These are phyloP conservation scores for Mycena vulgaris DNA, from an alignment of 768 basidiomycete species.

Conservation along the genomic window DNA sequence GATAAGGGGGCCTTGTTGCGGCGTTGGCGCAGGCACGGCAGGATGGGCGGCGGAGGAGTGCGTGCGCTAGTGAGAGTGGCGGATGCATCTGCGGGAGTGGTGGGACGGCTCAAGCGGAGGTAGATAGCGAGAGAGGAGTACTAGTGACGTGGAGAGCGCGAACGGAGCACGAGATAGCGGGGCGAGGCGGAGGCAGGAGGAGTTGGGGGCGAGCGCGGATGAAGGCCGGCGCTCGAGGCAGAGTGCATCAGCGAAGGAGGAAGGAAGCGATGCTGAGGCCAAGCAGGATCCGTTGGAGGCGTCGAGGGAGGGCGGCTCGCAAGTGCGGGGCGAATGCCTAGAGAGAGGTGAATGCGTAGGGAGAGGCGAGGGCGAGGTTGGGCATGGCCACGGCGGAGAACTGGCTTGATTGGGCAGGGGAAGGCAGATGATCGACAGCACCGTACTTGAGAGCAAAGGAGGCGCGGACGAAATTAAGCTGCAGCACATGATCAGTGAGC, in stretches of 20 bases:
- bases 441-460: constrained; percentile 10
- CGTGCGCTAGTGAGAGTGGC: background rate
- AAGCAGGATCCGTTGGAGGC: too few species aligned
- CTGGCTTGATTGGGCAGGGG: constrained; percentile 10
- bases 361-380: constrained; percentile 6
- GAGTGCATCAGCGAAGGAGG: constrained; percentile 1
- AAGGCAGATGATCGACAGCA: background rate
- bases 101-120: background rate
- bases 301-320: constrained; percentile 13
- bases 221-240: constrained; percentile 3
- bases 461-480: constrained; percentile 1
- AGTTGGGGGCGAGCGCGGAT: background rate
- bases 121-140: background rate
- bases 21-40: constrained; percentile 8
- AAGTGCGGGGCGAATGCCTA: constrained; percentile 18
- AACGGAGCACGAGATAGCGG: too few species aligned
- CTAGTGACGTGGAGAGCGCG: background rate
- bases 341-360: constrained; percentile 6
- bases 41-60: background rate
- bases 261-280: background rate
- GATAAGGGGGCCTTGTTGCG: too few species aligned
- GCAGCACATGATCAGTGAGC: constrained; percentile 14
- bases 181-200: constrained; percentile 3
- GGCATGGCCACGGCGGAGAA: constrained; percentile 3
- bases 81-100: constrained; percentile 5